These are phyloP conservation scores for Coprinellus micaceus DNA, from an alignment of 768 basidiomycete species.

Conservation along the genomic window DNA sequence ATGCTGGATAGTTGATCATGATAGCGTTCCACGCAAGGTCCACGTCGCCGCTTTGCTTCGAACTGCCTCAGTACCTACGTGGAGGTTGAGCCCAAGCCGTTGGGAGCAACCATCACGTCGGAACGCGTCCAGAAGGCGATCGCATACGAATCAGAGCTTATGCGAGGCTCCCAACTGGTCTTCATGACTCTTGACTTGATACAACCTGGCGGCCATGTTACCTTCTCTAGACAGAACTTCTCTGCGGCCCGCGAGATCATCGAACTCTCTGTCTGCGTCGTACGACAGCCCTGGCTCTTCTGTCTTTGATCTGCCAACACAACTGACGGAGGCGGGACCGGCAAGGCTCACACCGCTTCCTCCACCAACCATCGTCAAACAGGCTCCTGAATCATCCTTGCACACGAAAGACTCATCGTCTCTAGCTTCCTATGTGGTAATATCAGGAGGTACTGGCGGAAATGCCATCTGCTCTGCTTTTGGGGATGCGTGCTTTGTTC, in stretches of 20 bases:
- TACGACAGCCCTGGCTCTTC: slow-evolving; percentile 65
- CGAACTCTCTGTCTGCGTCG: background rate
- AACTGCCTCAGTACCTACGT: background rate
- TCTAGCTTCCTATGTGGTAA: slow-evolving; percentile 57
- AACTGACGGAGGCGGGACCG: slow-evolving; percentile 19
- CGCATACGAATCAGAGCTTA: no score
- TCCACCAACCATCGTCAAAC: slow-evolving; percentile 5
- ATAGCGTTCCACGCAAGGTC: slow-evolving; percentile 5
- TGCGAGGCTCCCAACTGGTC: background rate
- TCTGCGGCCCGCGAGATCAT: no score
- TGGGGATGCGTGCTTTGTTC: slow-evolving; percentile 69
- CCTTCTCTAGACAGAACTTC: no score
- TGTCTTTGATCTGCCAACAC: slow-evolving; percentile 69
- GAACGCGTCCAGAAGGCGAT: no score
- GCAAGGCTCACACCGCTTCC: slow-evolving; percentile 9
- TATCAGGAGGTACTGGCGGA: slow-evolving; percentile 94
- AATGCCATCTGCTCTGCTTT: slow-evolving; percentile 90
- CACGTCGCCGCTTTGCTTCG: background rate
- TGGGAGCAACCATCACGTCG: background rate
- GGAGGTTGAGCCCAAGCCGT: slow-evolving; percentile 7
- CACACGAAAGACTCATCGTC: background rate
- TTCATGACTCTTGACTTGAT: no score
- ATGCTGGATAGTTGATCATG: slow-evolving; percentile 44
- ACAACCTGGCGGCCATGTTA: no score
- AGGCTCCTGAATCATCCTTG: background rate